These are phyloP conservation scores for Candida xiaguanensis DNA, from an alignment of 805 yeast species.

Conservation along the genomic window DNA sequence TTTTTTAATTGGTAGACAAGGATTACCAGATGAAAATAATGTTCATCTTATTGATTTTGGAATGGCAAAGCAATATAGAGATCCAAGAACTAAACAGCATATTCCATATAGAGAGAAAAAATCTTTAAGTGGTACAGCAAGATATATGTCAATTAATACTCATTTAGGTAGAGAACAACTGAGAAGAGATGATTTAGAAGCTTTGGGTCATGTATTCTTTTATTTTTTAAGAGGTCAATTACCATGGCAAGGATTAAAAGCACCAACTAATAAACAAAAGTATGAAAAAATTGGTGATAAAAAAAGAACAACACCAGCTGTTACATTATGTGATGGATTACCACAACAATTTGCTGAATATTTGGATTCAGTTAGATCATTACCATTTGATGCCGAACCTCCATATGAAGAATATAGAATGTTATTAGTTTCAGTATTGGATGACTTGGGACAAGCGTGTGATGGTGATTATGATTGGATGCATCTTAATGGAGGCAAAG, in stretches of 20 bases:
- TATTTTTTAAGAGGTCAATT: slow-evolving; percentile 90
- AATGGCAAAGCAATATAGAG: slow-evolving; percentile 97
- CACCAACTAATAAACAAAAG: slow-evolving; percentile 96
- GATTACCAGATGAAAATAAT: slow-evolving; percentile 74
- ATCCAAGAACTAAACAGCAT: slow-evolving; percentile 91
- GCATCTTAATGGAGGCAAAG: slow-evolving; percentile 91
- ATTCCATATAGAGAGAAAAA: slow-evolving; percentile 96
- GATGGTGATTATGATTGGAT: slow-evolving; percentile 98
- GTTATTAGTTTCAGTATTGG: slow-evolving; percentile 73
- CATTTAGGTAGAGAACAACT: slow-evolving; percentile 96
- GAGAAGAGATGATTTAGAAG: slow-evolving; percentile 94
- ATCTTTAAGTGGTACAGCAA: slow-evolving; percentile 95
- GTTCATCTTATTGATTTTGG: slow-evolving; percentile 95
- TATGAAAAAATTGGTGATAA: slow-evolving; percentile 97
- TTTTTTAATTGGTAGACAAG: slow-evolving; percentile 88
- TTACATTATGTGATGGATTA: slow-evolving; percentile 80
- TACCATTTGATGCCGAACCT: slow-evolving; percentile 82
- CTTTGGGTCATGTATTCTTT: slow-evolving; percentile 93
- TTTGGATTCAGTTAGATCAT: slow-evolving; percentile 79
- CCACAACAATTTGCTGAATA: slow-evolving; percentile 94
- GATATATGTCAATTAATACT: slow-evolving; percentile 97
- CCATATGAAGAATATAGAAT: slow-evolving; percentile 92
- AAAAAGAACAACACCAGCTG: slow-evolving; percentile 83
- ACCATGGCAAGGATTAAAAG: slow-evolving; percentile 99
- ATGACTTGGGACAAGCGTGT: slow-evolving; percentile 60